phyloP scores from a whole-genome alignment of 2,329 filamentous ascomycete species.

The Calcarisporium arbuscula region DNA sequence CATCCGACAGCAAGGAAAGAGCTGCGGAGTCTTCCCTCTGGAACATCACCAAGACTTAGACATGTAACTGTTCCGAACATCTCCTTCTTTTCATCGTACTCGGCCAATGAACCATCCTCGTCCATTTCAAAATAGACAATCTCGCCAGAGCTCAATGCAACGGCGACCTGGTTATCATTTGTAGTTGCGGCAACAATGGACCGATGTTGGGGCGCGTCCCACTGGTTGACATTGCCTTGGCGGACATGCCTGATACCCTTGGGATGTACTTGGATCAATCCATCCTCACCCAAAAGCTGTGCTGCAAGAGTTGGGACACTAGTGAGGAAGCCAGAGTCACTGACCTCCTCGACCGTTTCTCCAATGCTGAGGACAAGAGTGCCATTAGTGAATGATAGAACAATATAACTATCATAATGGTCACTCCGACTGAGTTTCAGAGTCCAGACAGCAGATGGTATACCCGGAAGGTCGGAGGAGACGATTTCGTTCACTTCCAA shows the following conservation, averaged over 20 bases:
- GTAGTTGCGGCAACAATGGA: constrained; percentile 93
- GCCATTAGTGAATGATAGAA: constrained; percentile 85
- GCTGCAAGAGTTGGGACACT: constrained; percentile 86
- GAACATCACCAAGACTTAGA: constrained; percentile 87
- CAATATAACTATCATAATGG: constrained; percentile 87
- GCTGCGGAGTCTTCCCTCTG: constrained; percentile 81
- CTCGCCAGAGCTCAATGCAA: constrained; percentile 91
- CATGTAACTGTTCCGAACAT: constrained; percentile 95
- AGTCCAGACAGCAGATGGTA: constrained; percentile 92
- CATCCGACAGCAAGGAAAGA: constrained; percentile 94
- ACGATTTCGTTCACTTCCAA: constrained; percentile 91
- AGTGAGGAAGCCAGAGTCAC: constrained; percentile 85
- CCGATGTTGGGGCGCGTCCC: constrained; percentile 86
- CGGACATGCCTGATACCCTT: constrained; percentile 90
- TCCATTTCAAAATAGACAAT: constrained; percentile 99
- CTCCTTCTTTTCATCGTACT: constrained; percentile 91
- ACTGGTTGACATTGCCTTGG: constrained; percentile 76
- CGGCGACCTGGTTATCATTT: constrained; percentile 87
- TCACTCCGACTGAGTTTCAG: constrained; percentile 78
- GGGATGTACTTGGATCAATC: constrained; percentile 91
- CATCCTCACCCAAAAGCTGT: constrained; percentile 89
- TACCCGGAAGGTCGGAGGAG: constrained; percentile 82
- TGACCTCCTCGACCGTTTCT: constrained; percentile 93
- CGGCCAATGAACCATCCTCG: constrained; percentile 78
- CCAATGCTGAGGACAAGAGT: constrained; percentile 93